Conservation (phyloP, 2,329 filamentous ascomycete genomes). For the Colletotrichum magnum region DNA sequence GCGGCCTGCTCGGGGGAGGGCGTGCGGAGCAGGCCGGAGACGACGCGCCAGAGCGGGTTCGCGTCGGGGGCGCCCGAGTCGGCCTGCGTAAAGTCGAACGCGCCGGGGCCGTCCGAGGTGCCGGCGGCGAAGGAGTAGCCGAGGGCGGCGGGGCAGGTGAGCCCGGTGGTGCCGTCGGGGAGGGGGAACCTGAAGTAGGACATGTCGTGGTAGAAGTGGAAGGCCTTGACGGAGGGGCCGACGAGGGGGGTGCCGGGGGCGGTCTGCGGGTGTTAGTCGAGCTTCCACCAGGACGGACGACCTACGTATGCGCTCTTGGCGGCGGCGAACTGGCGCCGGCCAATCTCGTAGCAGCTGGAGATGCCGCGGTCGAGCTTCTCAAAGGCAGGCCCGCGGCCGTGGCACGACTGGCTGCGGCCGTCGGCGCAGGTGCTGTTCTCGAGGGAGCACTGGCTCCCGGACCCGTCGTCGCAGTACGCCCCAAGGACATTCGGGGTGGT, state of each 20-base stretch:
- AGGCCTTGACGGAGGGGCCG: conserved; percentile 79
- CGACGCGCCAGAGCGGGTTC: conserved; percentile 84
- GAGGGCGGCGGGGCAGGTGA: conserved; percentile 87
- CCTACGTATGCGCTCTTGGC: conserved; percentile 63
- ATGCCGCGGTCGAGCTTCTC: conserved; percentile 78
- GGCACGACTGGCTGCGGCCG: conserved; percentile 78
- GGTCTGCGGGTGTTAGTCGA: conserved; percentile 59
- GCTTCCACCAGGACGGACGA: conserved; percentile 42
- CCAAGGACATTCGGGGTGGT: conserved; percentile 90
- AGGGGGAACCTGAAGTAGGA: conserved; percentile 80
- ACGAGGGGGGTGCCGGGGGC: conserved; percentile 69
- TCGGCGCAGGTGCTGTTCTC: conserved; percentile 87
- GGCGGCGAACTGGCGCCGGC: conserved; percentile 76
- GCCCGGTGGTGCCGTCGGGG: conserved; percentile 77
- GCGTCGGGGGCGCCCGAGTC: conserved; percentile 76
- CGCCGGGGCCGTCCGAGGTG: conserved; percentile 91
- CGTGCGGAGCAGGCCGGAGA: conserved; percentile 79
- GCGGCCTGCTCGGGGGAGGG: conserved; percentile 78
- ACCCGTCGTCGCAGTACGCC: conserved; percentile 90
- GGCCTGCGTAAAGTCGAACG: conserved; percentile 94
- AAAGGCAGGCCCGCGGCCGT: conserved; percentile 81
- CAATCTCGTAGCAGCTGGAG: conserved; percentile 82
- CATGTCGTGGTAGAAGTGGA: conserved; percentile 90
- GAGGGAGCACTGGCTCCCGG: conserved; percentile 78
- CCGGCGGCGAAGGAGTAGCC: conserved; percentile 95